phyloP scores from a whole-genome alignment of 257 asterid species.

The Prunella vulgaris region DNA sequence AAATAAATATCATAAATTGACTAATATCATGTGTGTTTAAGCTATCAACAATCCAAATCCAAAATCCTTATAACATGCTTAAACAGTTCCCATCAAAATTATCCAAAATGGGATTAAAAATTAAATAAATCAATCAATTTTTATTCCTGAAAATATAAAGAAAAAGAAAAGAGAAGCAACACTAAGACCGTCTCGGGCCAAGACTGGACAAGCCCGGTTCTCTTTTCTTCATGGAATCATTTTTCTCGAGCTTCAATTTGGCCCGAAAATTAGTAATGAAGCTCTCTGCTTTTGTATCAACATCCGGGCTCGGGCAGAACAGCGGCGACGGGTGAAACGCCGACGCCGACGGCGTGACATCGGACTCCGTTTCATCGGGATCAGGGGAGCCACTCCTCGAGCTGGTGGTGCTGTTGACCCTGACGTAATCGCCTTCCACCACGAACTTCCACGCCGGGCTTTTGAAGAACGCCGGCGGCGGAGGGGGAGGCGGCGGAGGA shows the following conservation, averaged over 20 bases:
- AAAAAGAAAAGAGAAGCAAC: neutral
- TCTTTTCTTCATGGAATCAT: constrained; percentile 38
- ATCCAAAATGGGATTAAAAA: neutral
- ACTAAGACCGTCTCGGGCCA: constrained; percentile 32
- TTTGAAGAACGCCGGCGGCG: constrained; percentile 60
- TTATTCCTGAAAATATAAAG: neutral
- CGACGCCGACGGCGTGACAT: constrained; percentile 45
- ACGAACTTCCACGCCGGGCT: constrained; percentile 73
- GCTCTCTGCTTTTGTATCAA: constrained; percentile 76
- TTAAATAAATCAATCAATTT: constrained; percentile 5
- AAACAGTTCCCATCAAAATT: neutral
- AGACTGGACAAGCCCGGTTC: constrained; percentile 37
- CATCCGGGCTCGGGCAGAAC: constrained; percentile 87
- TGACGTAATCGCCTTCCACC: constrained; percentile 77
- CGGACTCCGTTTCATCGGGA: constrained; percentile 54
- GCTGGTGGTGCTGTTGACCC: constrained; percentile 59
- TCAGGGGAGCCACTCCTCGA: constrained; percentile 79
- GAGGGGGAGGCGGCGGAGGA: constrained; percentile 87
- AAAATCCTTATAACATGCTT: neutral
- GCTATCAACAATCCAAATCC: constrained; percentile 2
- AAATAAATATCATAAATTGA: too few relatives aligned
- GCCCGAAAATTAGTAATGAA: constrained; percentile 65
- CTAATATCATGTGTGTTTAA: neutral
- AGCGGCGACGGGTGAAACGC: constrained; percentile 49
- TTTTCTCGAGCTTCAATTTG: constrained; percentile 44